Base-by-base conservation (phyloP, 805 yeast genomes). In the Kurtzmaniella fragi region DNA sequence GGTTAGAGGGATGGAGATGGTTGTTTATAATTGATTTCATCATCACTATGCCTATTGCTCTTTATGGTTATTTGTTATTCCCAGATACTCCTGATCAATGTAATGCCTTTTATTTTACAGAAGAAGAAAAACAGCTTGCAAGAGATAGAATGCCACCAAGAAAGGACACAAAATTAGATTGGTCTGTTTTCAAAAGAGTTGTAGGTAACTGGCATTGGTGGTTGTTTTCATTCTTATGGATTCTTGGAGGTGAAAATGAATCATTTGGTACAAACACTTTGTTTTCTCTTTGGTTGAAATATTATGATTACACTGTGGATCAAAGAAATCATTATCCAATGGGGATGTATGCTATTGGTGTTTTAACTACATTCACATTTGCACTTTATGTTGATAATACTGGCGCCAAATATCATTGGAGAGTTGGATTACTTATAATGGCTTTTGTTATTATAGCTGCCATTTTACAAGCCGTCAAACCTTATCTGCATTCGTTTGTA, bases 1-100 rank as follows among this genome's bases (percentile, higher is more conserved):
- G 80, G 0, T 53, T 78, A 12, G 66, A 69, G 3, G 84, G 85
- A 6, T 79, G 84, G 84, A 67, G 80, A 54, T 79, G 84, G 84
- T 71, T 79, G n/a, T 80, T 78, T 50, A 74, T 80, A 33, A 75
- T 80, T 44, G 84, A 80, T 56, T 78, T 77, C 46, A 49, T 75
- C 26, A 66, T 79, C 33, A 78, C 84, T 0, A 49, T 79, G 3
- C 83, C 83, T 1, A 72, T 80, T 39, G 73, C 75, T 3, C 28
- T 78, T 3, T 77, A 72, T 45, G 84, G 86, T 1, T 65, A 72
- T 41, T 34, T 81, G 2, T 71, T 71, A 40, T 77, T 80, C 53
- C 86, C 86, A 10, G 83, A 79, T 49, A 52, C 63, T 25, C 82
- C 82, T 9, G 74, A 69, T n/a, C 65, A 70, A 31, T 43, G 48